Evolutionary conservation across 768 basidiomycete species (phyloP), one percentile per base, ranked within the genome.

Genomic region (Amanita thiersii): DNA sequence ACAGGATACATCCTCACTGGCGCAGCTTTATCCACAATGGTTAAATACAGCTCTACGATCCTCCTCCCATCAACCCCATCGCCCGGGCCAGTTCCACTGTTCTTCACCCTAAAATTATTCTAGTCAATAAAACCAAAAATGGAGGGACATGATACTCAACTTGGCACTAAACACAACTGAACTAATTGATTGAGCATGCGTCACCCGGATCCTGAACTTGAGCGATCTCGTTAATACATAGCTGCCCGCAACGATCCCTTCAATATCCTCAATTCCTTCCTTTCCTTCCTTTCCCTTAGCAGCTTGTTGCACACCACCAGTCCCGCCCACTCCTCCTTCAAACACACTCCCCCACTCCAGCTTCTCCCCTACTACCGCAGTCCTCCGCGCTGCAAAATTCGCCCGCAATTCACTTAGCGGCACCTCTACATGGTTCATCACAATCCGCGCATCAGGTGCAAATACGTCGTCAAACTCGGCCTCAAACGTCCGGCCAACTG

Each of bases 201-300:
- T 48, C 1, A 47, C 56, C 12, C 56, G 55, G 30, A 58, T 50
- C 35, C 52, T 49, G 26, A 54, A 53, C 33, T 52, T 53, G 49
- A 54, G 43, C 1, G 49, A 50, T 1, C 56, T 47, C 5, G 52
- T 54, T 3, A 52, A 49, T 7, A 53, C 32, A 21, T 53, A 58
- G 17, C 46, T 49, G 4, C 56, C 56, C 2, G 51, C 52, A 2
- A 57, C 49, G 12, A 53, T 45, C 12, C 48, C 52, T 12, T 40
- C 39, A 23, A 11, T 3, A 3, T 12, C n/a, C 17, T 4, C 28
- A 2, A 12, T 10, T 10, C 12, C 40, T 4, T 33, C 18, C n/a
- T 40, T 14, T 15, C 19, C 8, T 12, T 29, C 24, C n/a, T n/a
- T n/a, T n/a, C n/a, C n/a, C n/a, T n/a, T n/a, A n/a, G n/a, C n/a